Evolutionary conservation across 345 rosid genomes (phyloP).

Genomic region (Corymbia maculata): DNA sequence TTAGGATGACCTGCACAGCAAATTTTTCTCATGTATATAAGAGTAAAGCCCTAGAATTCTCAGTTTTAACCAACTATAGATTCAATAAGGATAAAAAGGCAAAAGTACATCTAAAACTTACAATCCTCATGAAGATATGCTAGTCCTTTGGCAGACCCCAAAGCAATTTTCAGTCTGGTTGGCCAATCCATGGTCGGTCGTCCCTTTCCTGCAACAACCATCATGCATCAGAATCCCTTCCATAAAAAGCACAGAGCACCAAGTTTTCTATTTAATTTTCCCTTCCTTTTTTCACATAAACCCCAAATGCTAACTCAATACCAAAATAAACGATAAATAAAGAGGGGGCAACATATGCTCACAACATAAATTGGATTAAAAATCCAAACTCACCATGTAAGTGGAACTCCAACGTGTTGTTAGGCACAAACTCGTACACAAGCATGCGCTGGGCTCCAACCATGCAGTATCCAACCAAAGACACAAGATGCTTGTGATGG

Average conservation of each 20-base stretch:
- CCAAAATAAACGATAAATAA: background rate
- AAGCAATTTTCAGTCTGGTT: slow-evolving; percentile 69
- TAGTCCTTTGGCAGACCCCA: slow-evolving; percentile 96
- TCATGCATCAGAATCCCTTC: background rate
- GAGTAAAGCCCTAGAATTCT: background rate
- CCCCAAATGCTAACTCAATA: background rate
- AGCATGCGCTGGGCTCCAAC: slow-evolving; percentile 30
- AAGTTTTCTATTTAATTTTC: background rate
- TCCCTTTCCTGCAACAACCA: slow-evolving; percentile 39
- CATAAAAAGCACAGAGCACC: background rate
- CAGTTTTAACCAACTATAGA: background rate
- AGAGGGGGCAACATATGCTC: background rate
- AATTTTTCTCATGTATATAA: background rate
- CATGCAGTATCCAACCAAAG: slow-evolving; percentile 40
- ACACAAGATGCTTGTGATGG: slow-evolving; percentile 40
- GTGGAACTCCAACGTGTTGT: slow-evolving; percentile 34
- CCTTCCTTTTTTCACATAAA: background rate
- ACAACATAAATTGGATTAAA: background rate
- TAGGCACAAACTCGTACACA: slow-evolving; percentile 45
- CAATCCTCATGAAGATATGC: slow-evolving; percentile 99
- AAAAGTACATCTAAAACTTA: slow-evolving; percentile 15
- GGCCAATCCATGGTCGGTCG: slow-evolving; percentile 74
- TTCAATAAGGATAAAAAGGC: background rate
- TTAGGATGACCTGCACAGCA: slow-evolving; percentile 66
- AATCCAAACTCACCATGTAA: slow-evolving; percentile 24